Percentiles rank a stretch among this genome's conserved stretches.
phyloP scores from a whole-genome alignment of 495 filamentous ascomycete species.

The Friedmanniomyces simplex region DNA sequence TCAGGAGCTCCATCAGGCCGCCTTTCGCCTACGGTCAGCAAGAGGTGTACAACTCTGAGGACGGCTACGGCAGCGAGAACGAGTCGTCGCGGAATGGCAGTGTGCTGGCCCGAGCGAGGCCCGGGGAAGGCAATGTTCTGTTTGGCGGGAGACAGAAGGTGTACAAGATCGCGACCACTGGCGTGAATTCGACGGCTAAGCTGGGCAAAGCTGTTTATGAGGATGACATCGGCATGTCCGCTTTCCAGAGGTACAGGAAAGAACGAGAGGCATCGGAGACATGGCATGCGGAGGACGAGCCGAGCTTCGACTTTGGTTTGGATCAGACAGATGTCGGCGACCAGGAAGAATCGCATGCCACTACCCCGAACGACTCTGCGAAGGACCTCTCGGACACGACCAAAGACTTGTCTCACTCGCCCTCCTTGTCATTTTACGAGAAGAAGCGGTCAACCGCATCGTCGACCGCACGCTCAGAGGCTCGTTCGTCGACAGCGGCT shows the following conservation, averaged over 20 bases:
- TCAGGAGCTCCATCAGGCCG: slow-evolving; percentile 52
- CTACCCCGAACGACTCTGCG: slow-evolving; percentile 37
- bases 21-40: slow-evolving; percentile 43
- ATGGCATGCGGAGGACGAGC: slow-evolving; percentile 29
- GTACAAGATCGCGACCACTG: slow-evolving; percentile 68
- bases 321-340: slow-evolving; percentile 9
- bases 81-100: slow-evolving; percentile 48
- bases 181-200: slow-evolving; percentile 27
- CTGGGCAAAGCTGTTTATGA: slow-evolving; percentile 69
- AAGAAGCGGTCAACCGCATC: slow-evolving; percentile 75
- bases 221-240: slow-evolving; percentile 67
- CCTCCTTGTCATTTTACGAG: slow-evolving; percentile 51
- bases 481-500: slow-evolving; percentile 75
- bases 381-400: slow-evolving; percentile 36
- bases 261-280: slow-evolving; percentile 33
- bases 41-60: slow-evolving; percentile 45
- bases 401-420: slow-evolving; percentile 38
- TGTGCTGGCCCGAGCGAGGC: slow-evolving; percentile 75
- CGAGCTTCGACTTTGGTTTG: slow-evolving; percentile 22
- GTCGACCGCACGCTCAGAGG: slow-evolving; percentile 62
- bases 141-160: slow-evolving; percentile 96
- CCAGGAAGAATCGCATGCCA: slow-evolving; percentile 22
- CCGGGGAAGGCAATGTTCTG: slow-evolving; percentile 81
- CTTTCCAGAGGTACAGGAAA: slow-evolving; percentile 67
- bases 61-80: slow-evolving; percentile 61